Evolutionary conservation across 495 filamentous ascomycete genomes (phyloP).

Genomic region (Penicillium angulare): DNA sequence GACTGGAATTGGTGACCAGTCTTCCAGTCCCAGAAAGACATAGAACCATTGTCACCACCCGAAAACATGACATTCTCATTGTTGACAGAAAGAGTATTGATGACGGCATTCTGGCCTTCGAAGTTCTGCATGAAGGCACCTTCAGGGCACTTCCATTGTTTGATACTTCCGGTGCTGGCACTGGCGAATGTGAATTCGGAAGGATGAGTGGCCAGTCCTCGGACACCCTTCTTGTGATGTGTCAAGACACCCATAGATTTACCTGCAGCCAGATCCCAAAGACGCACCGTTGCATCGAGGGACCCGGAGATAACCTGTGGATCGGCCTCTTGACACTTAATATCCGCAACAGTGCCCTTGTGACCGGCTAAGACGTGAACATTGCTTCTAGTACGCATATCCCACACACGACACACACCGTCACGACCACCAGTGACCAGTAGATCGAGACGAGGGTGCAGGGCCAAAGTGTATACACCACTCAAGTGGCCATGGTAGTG

Average conservation of each 20-base stretch:
- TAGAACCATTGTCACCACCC: constrained; percentile 92
- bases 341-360: constrained; percentile 79
- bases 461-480: constrained; percentile 86
- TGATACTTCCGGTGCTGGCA: constrained; percentile 89
- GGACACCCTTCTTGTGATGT: constrained; percentile 97
- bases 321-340: constrained; percentile 94
- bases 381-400: constrained; percentile 95
- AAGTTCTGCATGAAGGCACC: constrained; percentile 99
- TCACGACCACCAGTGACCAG: constrained; percentile 94
- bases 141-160: constrained; percentile 99
- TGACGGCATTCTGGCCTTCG: constrained; percentile 92
- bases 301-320: constrained; percentile 92
- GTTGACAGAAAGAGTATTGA: constrained; percentile 92
- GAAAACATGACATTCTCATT: constrained; percentile 94
- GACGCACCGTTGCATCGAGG: constrained; percentile 84
- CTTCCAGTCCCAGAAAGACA: constrained; percentile 99
- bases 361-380: constrained; percentile 92
- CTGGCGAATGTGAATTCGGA: constrained; percentile 95
- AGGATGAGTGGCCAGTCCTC: constrained; percentile 81
- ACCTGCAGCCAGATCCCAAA: constrained; percentile 96
- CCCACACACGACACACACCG: constrained; percentile 93
- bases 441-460: constrained; percentile 93
- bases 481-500: constrained; percentile 98
- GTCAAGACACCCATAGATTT: constrained; percentile 96
- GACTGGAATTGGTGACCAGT: constrained; percentile 87